Evolutionary conservation across 768 basidiomycete species (phyloP), one percentile per base, ranked within the genome.

Genomic region (Gloeopeniophorella convolvens): DNA sequence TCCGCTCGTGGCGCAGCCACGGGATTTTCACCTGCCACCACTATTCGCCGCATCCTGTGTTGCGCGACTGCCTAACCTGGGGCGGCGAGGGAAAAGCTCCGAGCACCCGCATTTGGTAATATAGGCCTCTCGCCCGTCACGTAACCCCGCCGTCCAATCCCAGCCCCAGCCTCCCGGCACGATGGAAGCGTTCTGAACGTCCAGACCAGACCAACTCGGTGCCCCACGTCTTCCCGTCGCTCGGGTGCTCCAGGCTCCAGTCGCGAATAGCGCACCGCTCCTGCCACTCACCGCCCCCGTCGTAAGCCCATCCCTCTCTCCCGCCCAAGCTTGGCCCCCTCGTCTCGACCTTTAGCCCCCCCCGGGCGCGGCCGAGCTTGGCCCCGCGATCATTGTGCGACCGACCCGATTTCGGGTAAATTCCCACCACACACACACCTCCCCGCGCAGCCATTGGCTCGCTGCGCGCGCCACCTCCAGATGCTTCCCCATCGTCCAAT

Each of bases 121-220:
- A 54, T 52, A 42, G 44, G 23, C 34, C 43, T 50, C 49, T 54
- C 20, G 46, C 39, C 45, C 41, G 10, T 42, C 41, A 47, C 45
- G 45, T 47, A 47, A 47, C 28, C n/a, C n/a, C 41, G 51, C 42
- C 31, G 48, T n/a, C 40, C 33, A 33, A 24, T 32, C 44, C 46
- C 33, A 41, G 21, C n/a, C 28, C 41, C 41, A 23, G 41, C 28
- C 18, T 18, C n/a, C 44, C 42, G 35, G 42, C 41, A 44, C 48
- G 41, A 48, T 54, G 46, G 52, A 54, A 54, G 46, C 46, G 48
- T 54, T 47, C 52, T 36, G n/a, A n/a, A n/a, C n/a, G n/a, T n/a
- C n/a, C 45, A 47, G 11, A n/a, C 45, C 34, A 53, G 41, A 37
- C 33, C 36, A 42, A 40, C 33, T 18, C 24, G 36, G 42, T 31